Evolutionary conservation across 176 grass and related monocot species (phyloP), one percentile per base, ranked within the genome.

Genomic region (Guadua angustifolia): DNA sequence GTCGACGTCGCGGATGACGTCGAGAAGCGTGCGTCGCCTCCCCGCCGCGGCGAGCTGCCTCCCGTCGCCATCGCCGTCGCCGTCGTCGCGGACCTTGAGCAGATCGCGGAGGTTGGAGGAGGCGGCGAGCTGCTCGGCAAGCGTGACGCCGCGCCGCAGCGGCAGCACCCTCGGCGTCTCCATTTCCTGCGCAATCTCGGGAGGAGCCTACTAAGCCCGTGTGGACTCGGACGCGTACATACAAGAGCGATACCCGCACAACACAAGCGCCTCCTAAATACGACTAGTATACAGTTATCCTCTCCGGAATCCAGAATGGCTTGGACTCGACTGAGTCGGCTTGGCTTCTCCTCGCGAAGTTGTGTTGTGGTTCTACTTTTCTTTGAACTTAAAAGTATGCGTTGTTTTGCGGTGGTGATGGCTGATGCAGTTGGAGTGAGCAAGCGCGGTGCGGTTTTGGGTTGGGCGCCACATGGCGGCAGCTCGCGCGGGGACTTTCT

Each of bases 91-190:
- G 62, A 87, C n/a, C 79, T 86, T 89, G 61, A 90, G 90, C 19
- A 85, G 86, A 79, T 97, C 82, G 0, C 85, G 76, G 57, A 90
- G 83, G 83, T 90, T 90, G 73, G 88, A 90, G 16, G 42, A 92
- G 25, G 89, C 83, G 9, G 94, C 85, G 55, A 97, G 83, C 89
- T 94, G 90, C 66, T 97, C 88, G n/a, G 92, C 89, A 15, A 94
- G 92, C 78, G 94, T 92, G 14, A 97, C 75, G 42, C 89, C 86
- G 51, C 85, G 90, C 69, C 84, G 69, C 25, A 68, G 5, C 83
- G 55, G 35, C 69, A 24, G 14, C 50, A 32, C 85, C 81, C 73
- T 63, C 35, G 5, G 36, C 66, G 44, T 82, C 39, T 92, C 87
- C 89, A 92, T 90, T 52, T 26, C 71, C 51, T 18, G 3, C 66